Percentiles rank a stretch among this genome's conserved stretches.
Evolutionary conservation across 306 rosid genomes (phyloP).

Genomic region (Cicer pinnatifidum): DNA sequence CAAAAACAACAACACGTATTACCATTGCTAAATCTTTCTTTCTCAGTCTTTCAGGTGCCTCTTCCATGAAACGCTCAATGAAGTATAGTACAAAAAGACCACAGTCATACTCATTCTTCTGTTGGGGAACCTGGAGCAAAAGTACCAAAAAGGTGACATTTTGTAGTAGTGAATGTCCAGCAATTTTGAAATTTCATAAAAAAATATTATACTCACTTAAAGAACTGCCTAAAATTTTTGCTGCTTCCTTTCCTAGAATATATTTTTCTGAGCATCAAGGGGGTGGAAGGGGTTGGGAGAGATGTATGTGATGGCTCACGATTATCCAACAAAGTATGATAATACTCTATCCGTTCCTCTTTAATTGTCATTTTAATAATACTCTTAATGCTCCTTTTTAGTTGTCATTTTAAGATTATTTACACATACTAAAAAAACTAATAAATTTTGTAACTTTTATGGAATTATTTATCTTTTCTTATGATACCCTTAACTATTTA

Average conservation of each 20-base stretch:
- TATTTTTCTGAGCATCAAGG: neutral
- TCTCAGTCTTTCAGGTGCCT: slow-evolving; percentile 76
- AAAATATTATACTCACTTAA: neutral
- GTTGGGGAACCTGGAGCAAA: slow-evolving; percentile 88
- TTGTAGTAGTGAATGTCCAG: neutral
- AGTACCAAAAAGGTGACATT: slow-evolving; percentile 34
- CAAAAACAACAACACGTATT: slow-evolving; percentile 14
- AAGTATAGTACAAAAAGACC: slow-evolving; percentile 89
- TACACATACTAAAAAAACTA: no score
- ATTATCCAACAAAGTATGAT: neutral
- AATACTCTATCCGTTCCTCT: neutral
- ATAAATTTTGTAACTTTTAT: no score
- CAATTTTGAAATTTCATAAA: slow-evolving; percentile 11
- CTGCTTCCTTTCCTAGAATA: slow-evolving; percentile 14
- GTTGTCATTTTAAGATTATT: no score
- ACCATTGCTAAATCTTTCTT: slow-evolving; percentile 79
- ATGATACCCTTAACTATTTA: no score
- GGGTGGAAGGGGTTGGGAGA: neutral
- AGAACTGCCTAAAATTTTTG: slow-evolving; percentile 12
- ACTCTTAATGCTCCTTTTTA: no score
- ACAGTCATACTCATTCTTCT: slow-evolving; percentile 89
- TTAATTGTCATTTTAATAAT: no score
- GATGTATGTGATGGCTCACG: neutral
- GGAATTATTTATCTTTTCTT: no score
- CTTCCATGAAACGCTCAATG: slow-evolving; percentile 83